These are phyloP conservation scores for Hylodesmum podocarpum DNA, from an alignment of 306 rosid genomes.

Conservation along the genomic window DNA sequence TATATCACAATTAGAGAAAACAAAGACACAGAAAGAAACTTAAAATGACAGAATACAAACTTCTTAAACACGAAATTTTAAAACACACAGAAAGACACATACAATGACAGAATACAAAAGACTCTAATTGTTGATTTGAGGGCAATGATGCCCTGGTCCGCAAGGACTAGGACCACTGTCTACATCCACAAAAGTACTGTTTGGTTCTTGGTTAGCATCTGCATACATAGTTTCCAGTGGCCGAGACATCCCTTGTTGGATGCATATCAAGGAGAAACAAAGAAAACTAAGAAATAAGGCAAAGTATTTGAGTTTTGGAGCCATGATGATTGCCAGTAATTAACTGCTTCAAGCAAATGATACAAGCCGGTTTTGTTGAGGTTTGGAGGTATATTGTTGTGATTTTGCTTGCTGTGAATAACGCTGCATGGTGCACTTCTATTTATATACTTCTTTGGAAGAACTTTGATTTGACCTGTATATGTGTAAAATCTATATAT, in stretches of 20 bases:
- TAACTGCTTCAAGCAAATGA: neutral
- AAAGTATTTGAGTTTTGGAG: conserved; percentile 20
- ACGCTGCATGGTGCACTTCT: neutral
- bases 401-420: conserved; percentile 1
- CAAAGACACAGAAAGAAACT: neutral
- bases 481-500: no score
- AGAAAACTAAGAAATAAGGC: conserved; percentile 23
- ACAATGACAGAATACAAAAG: neutral
- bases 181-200: neutral
- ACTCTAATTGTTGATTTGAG: neutral
- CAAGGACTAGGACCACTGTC: conserved; percentile 53
- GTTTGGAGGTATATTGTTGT: neutral
- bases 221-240: conserved; percentile 16
- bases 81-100: neutral
- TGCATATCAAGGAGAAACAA: conserved; percentile 21
- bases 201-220: neutral
- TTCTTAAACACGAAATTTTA: neutral
- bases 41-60: neutral
- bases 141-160: conserved; percentile 38
- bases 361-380: neutral
- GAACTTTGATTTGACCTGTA: neutral
- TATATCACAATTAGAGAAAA: neutral
- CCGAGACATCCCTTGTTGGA: conserved; percentile 33
- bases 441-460: conserved; percentile 35
- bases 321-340: conserved; percentile 26